Base-by-base conservation (phyloP, 805 yeast genomes). In the Ascoidea rubescens region DNA sequence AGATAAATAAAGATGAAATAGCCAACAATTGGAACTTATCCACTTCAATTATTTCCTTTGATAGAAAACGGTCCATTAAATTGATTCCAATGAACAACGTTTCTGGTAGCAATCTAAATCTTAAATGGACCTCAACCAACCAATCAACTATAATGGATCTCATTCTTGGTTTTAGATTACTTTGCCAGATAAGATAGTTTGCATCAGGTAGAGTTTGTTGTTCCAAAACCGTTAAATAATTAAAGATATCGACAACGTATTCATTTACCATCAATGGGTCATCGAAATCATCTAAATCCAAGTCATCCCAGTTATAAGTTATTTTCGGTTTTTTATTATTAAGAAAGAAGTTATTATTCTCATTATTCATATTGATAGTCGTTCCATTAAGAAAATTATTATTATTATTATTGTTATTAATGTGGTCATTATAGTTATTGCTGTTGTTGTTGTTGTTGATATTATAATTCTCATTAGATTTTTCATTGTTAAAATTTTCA, bases 261-360 rank as follows among this genome's bases (percentile, higher is more conserved):
- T 91, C 99, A 55, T 89, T 79, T 37, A 87, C 97, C 96, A 91
- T 90, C 56, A 87, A 68, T 21, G 89, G 87, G 63, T 84, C 91
- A 57, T 80, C 83, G 48, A 67, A 62, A 62, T 84, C 90, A 55
- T 79, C 85, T 33, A 73, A 77, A 60, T 84, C 93, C 54, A 84
- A 68, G 64, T 83, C 87, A 61, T 84, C 89, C 87, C 89, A 71
- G 49, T 67, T 68, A 50, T 67, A 70, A 47, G 66, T 71, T 30
- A 54, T 48, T 31, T 48, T 52, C 21, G 49, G 45, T 37, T 51
- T 47, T 49, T 57, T 55, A 44, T 46, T 17, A 45, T 28, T 33
- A 28, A 43, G 21, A 14, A 48, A 46, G 5, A 48, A 17, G 10
- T 53, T 50, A 28, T 51, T 48, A 5, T 52, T 57, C 5, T 52